A percentile compares a stretch with the other conserved stretches of the same genome.
Evolutionary conservation across 1,284 basidiomycete species (phyloP).

Genomic region (Moesziomyces parantarcticus): DNA sequence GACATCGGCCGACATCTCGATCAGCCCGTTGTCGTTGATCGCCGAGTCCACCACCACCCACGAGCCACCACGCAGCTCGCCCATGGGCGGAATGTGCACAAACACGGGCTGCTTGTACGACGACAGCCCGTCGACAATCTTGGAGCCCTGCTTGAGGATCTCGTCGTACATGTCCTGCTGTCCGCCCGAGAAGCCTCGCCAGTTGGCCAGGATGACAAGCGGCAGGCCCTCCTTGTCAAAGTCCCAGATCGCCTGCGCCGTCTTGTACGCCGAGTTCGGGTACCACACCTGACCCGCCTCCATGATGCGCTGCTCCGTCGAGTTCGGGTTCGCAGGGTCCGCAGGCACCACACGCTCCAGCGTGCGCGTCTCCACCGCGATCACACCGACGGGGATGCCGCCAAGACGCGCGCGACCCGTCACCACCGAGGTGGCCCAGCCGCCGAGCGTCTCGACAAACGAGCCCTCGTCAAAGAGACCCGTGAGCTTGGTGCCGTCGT

Average conservation of each 20-base stretch:
- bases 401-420: slow-evolving; percentile 95
- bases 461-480: slow-evolving; percentile 98
- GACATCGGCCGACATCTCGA: slow-evolving; percentile 90
- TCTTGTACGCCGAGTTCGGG: slow-evolving; percentile 99
- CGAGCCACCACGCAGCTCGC: slow-evolving; percentile 97
- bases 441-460: slow-evolving; percentile 87
- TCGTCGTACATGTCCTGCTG: slow-evolving; percentile 88
- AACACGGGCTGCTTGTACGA: slow-evolving; percentile 99
- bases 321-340: slow-evolving; percentile 97
- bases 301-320: slow-evolving; percentile 97
- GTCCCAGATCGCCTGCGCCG: slow-evolving; percentile 98
- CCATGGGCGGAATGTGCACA: slow-evolving; percentile 98
- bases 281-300: slow-evolving; percentile 99
- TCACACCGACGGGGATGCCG: slow-evolving; percentile 96
- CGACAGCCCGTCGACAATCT: slow-evolving; percentile 95
- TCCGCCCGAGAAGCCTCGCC: slow-evolving; percentile 99
- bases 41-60: slow-evolving; percentile 99
- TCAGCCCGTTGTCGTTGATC: slow-evolving; percentile 90
- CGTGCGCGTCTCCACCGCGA: slow-evolving; percentile 96
- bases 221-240: slow-evolving; percentile 97
- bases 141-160: slow-evolving; percentile 69
- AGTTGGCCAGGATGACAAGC: slow-evolving; percentile 98
- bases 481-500: slow-evolving; percentile 72
- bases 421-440: slow-evolving; percentile 68
- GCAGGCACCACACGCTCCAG: slow-evolving; percentile 97